Base-by-base conservation (phyloP, 2,329 filamentous ascomycete species). In the Sarocladiaceae sp. region DNA sequence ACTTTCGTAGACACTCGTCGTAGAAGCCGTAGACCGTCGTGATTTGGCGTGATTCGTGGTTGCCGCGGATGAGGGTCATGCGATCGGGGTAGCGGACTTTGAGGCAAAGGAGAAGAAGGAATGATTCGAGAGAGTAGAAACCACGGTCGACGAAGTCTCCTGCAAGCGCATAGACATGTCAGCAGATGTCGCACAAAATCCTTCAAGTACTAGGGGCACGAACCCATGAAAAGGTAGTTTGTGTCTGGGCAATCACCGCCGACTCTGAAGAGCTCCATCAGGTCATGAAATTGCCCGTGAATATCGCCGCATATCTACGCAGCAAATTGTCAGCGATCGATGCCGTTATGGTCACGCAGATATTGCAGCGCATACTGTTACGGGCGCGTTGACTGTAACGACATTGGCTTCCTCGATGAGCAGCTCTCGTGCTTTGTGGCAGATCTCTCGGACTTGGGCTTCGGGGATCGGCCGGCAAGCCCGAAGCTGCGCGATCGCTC, bases 181-280 rank as follows among this genome's bases (percentile, higher is more conserved):
- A 28, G 20, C 31, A 31, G 28, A 8, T 17, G 28, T 12, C 11
- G 28, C 37, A 51, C 31, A n/a, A 12, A 51, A 25, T 40, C 17
- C 6, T 4, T 13, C 20, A 26, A 33, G 6, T 35, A 28, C 25
- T 40, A 46, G n/a, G 18, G 50, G 42, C 58, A 54, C 84, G 66
- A 75, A 94, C 90, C 92, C 91, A 99, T 97, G 77, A 97, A 97
- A 60, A 97, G 86, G 74, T 97, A 97, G 78, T 97, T 97, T 67
- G 94, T 97, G 72, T 99, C 94, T 60, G 94, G 94, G 68, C 96
- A 97, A 55, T 92, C 91, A 52, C 94, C 94, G 62, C 94, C 94
- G 71, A 99, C 97, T 77, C 96, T 95, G 82, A 99, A 99, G 51
- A 99, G 84, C 76, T 99, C 94, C 91, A 99, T 97, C 71, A 99